phyloP scores from a whole-genome alignment of 768 basidiomycete species.

The Termitomyces sp. region DNA sequence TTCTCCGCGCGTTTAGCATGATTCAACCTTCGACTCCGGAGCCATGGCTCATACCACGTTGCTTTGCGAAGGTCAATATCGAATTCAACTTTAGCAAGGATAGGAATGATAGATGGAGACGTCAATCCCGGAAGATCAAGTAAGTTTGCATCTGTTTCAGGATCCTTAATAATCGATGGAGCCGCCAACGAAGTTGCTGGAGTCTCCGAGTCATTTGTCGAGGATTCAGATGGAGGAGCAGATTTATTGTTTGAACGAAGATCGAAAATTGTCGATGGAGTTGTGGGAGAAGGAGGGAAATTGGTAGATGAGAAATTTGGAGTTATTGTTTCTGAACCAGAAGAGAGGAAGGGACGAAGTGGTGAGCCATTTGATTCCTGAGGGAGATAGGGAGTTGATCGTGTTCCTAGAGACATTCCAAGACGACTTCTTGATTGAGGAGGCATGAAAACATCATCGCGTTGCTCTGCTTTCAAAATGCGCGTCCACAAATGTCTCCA shows the following conservation, averaged over 20 bases:
- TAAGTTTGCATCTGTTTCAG: conserved; percentile 39
- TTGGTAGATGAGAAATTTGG: conserved; percentile 32
- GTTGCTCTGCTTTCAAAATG: conserved; percentile 59
- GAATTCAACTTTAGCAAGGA: conserved; percentile 94
- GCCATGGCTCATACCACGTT: conserved; percentile 85
- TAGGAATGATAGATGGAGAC: conserved; percentile 67
- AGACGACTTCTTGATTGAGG: conserved; percentile 33
- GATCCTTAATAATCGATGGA: conserved; percentile 26
- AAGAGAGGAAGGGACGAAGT: conserved; percentile 48
- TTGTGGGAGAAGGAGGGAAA: conserved; percentile 47
- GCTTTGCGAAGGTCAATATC: conserved; percentile 83
- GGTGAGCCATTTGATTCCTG: conserved; percentile 27
- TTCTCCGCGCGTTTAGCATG: conserved; percentile 57
- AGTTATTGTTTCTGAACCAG: conserved; percentile 32
- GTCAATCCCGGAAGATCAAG: conserved; percentile 66
- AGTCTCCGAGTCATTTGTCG: conserved; percentile 45
- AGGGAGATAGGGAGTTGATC: conserved; percentile 39
- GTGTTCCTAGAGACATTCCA: conserved; percentile 38
- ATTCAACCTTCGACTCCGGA: conserved; percentile 59
- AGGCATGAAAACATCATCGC: conserved; percentile 38
- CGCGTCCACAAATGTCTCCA: conserved; percentile 87
- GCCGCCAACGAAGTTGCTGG: conserved; percentile 48
- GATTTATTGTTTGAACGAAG: conserved; percentile 45
- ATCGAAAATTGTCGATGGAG: conserved; percentile 53
- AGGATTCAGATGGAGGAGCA: conserved; percentile 43